Evolutionary conservation across 108 stramenopile genomes (phyloP).

Genomic region (Pseudonitzschia pungens): DNA sequence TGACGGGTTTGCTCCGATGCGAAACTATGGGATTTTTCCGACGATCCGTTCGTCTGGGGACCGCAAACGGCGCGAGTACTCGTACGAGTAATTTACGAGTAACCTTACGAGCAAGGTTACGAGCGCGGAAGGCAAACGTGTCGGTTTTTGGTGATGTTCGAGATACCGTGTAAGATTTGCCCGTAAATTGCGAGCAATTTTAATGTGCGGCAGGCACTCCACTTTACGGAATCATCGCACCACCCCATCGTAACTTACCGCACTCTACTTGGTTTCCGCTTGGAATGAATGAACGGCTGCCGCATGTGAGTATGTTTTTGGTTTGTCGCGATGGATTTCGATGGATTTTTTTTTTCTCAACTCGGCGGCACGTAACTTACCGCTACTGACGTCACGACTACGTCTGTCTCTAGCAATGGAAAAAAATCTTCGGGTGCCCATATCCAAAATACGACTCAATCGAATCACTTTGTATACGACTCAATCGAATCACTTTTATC

Average conservation of each 20-base stretch:
- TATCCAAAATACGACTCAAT: no score
- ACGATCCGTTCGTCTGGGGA: no score
- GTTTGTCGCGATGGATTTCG: slow-evolving; percentile 5
- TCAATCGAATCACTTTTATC: background rate
- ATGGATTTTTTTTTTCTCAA: background rate
- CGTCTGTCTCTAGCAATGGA: background rate
- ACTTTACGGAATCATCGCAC: no score
- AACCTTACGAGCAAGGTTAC: no score
- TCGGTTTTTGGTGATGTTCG: slow-evolving; percentile 1
- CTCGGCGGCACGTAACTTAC: background rate
- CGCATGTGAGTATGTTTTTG: background rate
- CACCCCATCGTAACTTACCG: background rate
- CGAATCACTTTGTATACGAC: background rate
- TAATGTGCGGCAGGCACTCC: no score
- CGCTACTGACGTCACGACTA: slow-evolving; percentile 9
- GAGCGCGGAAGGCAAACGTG: background rate
- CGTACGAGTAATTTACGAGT: no score
- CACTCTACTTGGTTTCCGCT: background rate
- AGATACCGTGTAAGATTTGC: background rate
- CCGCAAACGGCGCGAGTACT: no score
- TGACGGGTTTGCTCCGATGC: background rate
- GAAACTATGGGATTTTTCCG: no score
- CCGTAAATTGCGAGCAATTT: no score
- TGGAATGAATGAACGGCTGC: slow-evolving; percentile 12
- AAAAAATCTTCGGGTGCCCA: no score